Evolutionary conservation across 2,329 filamentous ascomycete species (phyloP), one percentile per base, ranked within the genome.

Genomic region (Arthrinium puccinioides): DNA sequence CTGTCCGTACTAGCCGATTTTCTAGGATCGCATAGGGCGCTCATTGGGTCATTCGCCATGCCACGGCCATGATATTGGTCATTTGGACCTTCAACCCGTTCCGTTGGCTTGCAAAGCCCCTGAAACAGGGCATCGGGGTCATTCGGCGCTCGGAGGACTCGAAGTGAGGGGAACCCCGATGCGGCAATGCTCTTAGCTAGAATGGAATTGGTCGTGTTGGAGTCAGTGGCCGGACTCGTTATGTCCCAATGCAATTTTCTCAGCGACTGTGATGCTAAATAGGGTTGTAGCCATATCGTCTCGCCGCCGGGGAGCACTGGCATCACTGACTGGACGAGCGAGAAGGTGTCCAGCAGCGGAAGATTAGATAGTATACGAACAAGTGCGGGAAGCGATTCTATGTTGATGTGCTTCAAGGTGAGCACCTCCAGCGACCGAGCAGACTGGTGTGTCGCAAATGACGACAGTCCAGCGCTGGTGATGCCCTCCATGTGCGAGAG

Each of bases 61-160:
- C 16, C 48, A n/a, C 61, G 51, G 4, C 47, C 49, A 15, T 60
- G 62, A 51, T 67, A 70, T 16, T 67, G 66, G 43, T 78, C 72
- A 9, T 58, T 59, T 1, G 70, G 64, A 16, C 72, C 60, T 27
- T 77, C 69, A 15, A 75, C 63, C 21, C 67, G 66, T 21, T 73
- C 72, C 4, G 70, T 62, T 1, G 83, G 83, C 29, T 70, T 72
- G 56, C 84, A 89, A 2, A 87, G 67, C 2, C 66, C 61, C 58
- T 89, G 84, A 44, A 88, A 76, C 7, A 74, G 48, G 19, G 83
- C 84, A 5, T 84, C 74, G 2, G 81, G 73, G 45, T 89, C 84
- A 40, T 76, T 76, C 2, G 82, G 84, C 0, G 76, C 67, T 37
- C 84, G 75, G 14, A 88, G 60, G 2, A 54, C 62, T 9, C 62